Percentiles rank a stretch among this genome's conserved stretches.
Conservation (phyloP, 257 asterid species). For the Solanum raphanifolium region DNA sequence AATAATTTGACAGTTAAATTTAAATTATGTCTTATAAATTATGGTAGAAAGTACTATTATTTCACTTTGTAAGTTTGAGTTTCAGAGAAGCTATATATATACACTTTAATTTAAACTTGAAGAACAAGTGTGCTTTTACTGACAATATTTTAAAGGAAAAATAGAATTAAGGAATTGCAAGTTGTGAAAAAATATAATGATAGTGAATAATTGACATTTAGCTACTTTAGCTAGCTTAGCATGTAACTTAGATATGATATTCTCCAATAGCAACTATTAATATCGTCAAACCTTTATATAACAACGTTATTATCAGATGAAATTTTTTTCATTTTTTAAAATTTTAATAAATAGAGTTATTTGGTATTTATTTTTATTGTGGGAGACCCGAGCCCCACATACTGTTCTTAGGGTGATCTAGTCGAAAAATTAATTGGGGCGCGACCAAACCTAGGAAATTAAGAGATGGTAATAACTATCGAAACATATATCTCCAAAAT, state of each 20-base stretch:
- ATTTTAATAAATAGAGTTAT: too few relatives aligned
- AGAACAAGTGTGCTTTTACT: neutral
- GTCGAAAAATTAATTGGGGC: neutral
- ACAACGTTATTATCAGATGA: neutral
- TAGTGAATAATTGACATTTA: neutral
- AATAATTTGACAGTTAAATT: neutral
- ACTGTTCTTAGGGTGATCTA: neutral
- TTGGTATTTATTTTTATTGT: too few relatives aligned
- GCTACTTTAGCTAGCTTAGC: neutral
- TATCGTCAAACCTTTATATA: neutral
- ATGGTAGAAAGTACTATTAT: neutral
- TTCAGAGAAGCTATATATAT: neutral
- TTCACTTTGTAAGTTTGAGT: neutral
- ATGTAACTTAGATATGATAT: neutral
- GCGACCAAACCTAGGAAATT: neutral
- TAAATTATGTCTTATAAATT: neutral
- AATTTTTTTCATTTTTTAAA: too few relatives aligned
- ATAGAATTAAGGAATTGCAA: neutral
- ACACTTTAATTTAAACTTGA: neutral
- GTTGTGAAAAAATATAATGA: neutral
- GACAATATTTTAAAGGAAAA: neutral
- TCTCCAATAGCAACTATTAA: neutral
- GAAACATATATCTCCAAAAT: neutral
- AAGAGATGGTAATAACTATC: neutral
- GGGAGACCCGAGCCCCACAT: too few relatives aligned